Evolutionary conservation across 2,329 filamentous ascomycete genomes (phyloP), one percentile per base, ranked within the genome.

Genomic region (Elsinoe batatas): DNA sequence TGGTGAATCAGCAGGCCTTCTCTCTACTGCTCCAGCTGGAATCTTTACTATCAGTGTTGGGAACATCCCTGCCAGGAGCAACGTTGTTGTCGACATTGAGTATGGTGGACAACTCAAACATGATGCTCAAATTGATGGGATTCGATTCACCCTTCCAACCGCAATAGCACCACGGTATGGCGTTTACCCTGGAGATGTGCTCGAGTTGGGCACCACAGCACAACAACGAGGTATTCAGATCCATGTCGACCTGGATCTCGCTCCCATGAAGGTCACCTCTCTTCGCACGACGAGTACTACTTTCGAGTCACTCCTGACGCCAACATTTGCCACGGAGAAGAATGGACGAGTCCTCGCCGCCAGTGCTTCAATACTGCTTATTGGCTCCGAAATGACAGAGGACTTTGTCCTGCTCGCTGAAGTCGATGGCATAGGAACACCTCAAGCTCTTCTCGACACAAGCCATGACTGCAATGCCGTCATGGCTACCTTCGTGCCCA

Each of bases 51-150:
- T 83, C 0, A 81, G 76, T 0, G 70, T 90, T 1, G 85, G 84
- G 8, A 88, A 87, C 60, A 76, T 89, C 0, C 81, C 83, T 0
- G 74, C 79, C 0, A 75, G 74, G 0, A 76, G 78, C 13, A 76
- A 72, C 33, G 70, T 87, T 33, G 65, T 75, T 5, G 77, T 88
- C 5, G 75, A 83, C 10, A 79, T 88, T 56, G 79, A 74, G 0
- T 88, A 86, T 59, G 74, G 87, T 3, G 82, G 81, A 2, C 84
- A 89, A 65, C 74, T 89, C 54, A 87, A 87, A 69, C 82, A 88
- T 61, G 84, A 88, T 63, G 78, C 81, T 42, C 80, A 83, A 59
- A 74, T 79, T 2, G 82, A 89, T 63, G 83, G 83, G 5, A 72
- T 85, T 22, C 78, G 84, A 5, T 85, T 85, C 64, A 88, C 80